Evolutionary conservation across 78 protist genomes (phyloP).

Genomic region (Acrasis kona): DNA sequence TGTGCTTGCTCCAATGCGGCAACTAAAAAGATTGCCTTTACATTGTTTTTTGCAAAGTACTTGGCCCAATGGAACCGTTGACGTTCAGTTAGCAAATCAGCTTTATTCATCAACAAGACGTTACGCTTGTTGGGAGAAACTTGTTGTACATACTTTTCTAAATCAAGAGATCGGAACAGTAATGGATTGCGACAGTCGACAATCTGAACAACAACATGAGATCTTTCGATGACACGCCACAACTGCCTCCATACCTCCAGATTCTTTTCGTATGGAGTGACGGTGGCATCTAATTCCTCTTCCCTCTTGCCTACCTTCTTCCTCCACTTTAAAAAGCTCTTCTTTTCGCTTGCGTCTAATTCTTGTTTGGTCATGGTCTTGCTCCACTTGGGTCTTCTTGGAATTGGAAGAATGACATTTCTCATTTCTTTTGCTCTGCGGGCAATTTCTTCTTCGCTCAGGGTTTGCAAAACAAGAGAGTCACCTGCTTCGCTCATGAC

Average conservation of each 20-base stretch:
- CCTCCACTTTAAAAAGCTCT: slow-evolving; percentile 84
- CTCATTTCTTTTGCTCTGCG: background rate
- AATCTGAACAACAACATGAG: slow-evolving; percentile 85
- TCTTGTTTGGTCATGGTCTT: slow-evolving; percentile 42
- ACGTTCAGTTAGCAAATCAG: slow-evolving; percentile 79
- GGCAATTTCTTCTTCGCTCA: background rate
- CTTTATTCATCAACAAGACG: slow-evolving; percentile 88
- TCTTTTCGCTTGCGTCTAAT: slow-evolving; percentile 44
- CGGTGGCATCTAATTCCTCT: slow-evolving; percentile 31
- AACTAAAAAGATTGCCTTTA: slow-evolving; percentile 27
- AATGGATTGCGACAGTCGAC: slow-evolving; percentile 97
- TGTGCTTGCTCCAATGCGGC: slow-evolving; percentile 5
- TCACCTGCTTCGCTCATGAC: background rate
- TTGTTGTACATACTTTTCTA: slow-evolving; percentile 62
- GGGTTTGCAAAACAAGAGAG: background rate
- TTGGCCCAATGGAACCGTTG: slow-evolving; percentile 63
- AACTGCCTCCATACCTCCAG: slow-evolving; percentile 97
- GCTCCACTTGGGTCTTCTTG: slow-evolving; percentile 77
- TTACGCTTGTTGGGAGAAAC: slow-evolving; percentile 21
- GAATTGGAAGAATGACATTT: slow-evolving; percentile 39
- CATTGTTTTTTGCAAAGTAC: slow-evolving; percentile 34
- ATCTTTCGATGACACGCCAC: slow-evolving; percentile 97
- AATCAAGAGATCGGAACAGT: slow-evolving; percentile 71
- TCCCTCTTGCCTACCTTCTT: slow-evolving; percentile 71
- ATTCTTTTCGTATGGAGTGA: slow-evolving; percentile 96